Percentiles rank a stretch among this genome's conserved stretches.
Conservation (phyloP, 345 rosid species). For the Syzygium aqueum region DNA sequence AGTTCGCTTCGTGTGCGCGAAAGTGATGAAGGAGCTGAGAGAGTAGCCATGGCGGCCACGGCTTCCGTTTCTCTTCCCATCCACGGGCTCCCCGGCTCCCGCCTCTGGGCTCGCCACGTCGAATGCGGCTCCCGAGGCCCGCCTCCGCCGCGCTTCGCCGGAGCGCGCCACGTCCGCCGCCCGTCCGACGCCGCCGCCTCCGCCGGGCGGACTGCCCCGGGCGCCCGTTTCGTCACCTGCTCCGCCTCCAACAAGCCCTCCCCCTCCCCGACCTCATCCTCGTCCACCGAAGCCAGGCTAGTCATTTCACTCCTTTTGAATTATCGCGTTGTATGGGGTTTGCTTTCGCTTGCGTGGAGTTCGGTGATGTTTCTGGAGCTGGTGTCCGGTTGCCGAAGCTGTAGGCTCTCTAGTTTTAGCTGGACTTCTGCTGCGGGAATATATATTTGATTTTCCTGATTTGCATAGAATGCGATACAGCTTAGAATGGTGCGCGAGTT, state of each 20-base stretch:
- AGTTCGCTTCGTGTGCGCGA: background rate
- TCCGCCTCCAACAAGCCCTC: slow-evolving; percentile 49
- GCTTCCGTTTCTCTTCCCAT: background rate
- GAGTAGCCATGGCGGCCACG: background rate
- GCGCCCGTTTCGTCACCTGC: slow-evolving; percentile 9
- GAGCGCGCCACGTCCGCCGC: background rate
- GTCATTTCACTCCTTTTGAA: background rate
- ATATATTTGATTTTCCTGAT: background rate
- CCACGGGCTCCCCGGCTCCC: background rate
- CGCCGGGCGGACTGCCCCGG: background rate
- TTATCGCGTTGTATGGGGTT: background rate
- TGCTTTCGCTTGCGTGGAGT: background rate
- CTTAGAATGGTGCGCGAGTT: background rate
- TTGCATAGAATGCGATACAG: background rate
- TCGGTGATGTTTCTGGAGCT: background rate
- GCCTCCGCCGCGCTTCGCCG: background rate
- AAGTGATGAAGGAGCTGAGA: background rate
- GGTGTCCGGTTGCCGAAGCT: background rate
- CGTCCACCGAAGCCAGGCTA: slow-evolving; percentile 49
- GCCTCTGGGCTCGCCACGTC: background rate
- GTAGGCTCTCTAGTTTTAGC: background rate
- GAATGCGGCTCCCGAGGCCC: background rate
- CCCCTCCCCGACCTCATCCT: slow-evolving; percentile 9
- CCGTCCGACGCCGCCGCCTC: background rate
- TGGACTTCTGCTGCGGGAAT: background rate